Conservation (phyloP, 2,329 filamentous ascomycete genomes). For the Hymenoscyphus salicellus region DNA sequence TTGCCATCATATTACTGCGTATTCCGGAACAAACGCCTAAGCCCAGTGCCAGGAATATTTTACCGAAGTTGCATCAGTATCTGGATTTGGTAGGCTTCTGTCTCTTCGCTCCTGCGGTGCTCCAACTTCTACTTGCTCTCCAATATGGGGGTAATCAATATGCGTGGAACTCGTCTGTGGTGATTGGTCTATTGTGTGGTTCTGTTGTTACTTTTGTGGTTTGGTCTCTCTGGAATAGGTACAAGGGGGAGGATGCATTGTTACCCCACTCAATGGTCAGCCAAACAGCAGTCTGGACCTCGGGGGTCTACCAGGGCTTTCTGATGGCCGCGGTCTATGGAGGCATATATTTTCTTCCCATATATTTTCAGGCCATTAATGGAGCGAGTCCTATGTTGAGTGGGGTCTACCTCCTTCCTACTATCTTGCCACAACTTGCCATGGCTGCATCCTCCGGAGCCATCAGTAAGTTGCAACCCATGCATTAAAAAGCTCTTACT, state of each 20-base stretch:
- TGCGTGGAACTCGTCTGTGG: constrained; percentile 28
- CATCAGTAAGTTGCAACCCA: constrained; percentile 18
- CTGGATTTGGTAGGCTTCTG: constrained; percentile 37
- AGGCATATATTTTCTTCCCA: constrained; percentile 44
- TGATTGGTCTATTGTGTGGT: constrained; percentile 31
- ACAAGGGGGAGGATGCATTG: constrained; percentile 25
- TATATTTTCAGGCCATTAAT: constrained; percentile 48
- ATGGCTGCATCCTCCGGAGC: constrained; percentile 39
- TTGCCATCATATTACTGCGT: constrained; percentile 39
- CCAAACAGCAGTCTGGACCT: constrained; percentile 12
- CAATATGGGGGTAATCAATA: constrained; percentile 37
- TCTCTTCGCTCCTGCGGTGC: constrained; percentile 35
- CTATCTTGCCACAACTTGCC: constrained; percentile 26
- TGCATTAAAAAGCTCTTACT: constrained; percentile 33
- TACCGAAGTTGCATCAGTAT: constrained; percentile 18
- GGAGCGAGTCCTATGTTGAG: constrained; percentile 35
- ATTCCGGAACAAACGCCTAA: constrained; percentile 29
- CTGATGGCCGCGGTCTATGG: constrained; percentile 43
- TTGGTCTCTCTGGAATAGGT: constrained; percentile 21
- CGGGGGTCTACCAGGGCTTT: constrained; percentile 30
- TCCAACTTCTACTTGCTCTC: constrained; percentile 38
- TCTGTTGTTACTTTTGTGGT: constrained; percentile 18
- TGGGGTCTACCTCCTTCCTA: constrained; percentile 39
- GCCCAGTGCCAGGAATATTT: background rate
- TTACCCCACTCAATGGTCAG: constrained; percentile 19